Evolutionary conservation across 1,284 basidiomycete species (phyloP).

Genomic region (Athelia sp.): DNA sequence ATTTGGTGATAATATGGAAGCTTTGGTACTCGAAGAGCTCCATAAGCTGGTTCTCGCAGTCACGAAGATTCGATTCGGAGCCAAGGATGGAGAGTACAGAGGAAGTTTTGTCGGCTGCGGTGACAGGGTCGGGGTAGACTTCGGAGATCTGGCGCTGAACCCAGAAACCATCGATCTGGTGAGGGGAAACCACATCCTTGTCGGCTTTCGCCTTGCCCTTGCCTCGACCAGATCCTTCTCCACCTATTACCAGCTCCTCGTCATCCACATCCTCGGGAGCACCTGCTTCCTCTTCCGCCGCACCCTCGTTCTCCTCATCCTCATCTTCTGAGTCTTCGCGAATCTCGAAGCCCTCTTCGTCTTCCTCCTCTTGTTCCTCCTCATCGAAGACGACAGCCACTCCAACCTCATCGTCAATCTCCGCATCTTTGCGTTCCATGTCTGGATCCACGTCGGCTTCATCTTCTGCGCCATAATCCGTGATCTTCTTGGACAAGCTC

Average conservation of each 20-base stretch:
- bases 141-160: conserved; percentile 91
- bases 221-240: conserved; percentile 37
- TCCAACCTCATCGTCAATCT: conserved; percentile 90
- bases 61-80: conserved; percentile 86
- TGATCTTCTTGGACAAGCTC: conserved; percentile 91
- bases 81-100: conserved; percentile 85
- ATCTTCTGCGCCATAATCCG: conserved; percentile 91
- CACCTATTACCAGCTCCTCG: conserved; percentile 74
- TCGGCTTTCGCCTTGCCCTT: conserved; percentile 52
- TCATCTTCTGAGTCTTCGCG: conserved; percentile 77
- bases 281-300: conserved; percentile 36
- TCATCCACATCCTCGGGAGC: conserved; percentile 42
- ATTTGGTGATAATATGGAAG: conserved; percentile 87
- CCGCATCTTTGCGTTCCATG: conserved; percentile 71
- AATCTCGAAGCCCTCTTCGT: conserved; percentile 81
- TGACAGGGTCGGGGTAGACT: conserved; percentile 91
- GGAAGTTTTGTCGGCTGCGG: conserved; percentile 88
- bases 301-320: conserved; percentile 57
- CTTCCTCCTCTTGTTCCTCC: conserved; percentile 88
- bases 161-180: conserved; percentile 97
- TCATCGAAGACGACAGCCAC: conserved; percentile 97
- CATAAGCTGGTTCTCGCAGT: conserved; percentile 97
- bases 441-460: conserved; percentile 73
- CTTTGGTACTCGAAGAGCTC: conserved; percentile 95
- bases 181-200: conserved; percentile 82